Evolutionary conservation across 768 basidiomycete genomes (phyloP), one percentile per base, ranked within the genome.

Genomic region (Mycena venus): DNA sequence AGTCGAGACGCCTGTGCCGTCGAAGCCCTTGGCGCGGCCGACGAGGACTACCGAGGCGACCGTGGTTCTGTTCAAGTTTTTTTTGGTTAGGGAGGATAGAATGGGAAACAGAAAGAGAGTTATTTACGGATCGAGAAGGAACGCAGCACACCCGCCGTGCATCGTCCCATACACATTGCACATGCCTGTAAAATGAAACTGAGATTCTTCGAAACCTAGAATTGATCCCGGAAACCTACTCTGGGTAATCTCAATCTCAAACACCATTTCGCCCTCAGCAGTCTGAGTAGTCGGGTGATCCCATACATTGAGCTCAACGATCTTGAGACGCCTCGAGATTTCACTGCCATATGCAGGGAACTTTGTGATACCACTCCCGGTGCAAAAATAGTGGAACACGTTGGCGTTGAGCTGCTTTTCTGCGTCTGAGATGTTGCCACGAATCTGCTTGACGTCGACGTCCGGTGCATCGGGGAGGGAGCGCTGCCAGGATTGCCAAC

Each of bases 401-500:
- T 79, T 79, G 32, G 81, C 74, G 56, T 82, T 80, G 1, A 81
- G 72, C 34, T 81, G 81, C 72, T 88, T 89, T 38, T 84, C 79
- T 11, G 85, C 83, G 29, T 82, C 81, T 11, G 84, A 78, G 32
- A 86, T 79, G 72, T 89, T 90, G 17, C 88, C 88, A 55, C 78
- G 79, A 62, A 89, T 84, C 21, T 78, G 56, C 5, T 82, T 80
- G 32, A 81, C 79, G 32, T 85, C 83, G 23, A 78, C 61, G 44
- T 74, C 34, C 4, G 77, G 58, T 12, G 78, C 76, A 3, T 42
- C 19, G 7, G 77, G 76, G n/a, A 79, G 69, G 6, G 78, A 73
- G 64, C 64, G 78, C 38, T 73, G 70, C 51, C 77, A 78, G 4
- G 69, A 9, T 29, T 68, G 51, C 72, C 65, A 68, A 14, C 29